These are phyloP conservation scores for Salix arbutifolia DNA, from an alignment of 345 rosid genomes.

Conservation along the genomic window DNA sequence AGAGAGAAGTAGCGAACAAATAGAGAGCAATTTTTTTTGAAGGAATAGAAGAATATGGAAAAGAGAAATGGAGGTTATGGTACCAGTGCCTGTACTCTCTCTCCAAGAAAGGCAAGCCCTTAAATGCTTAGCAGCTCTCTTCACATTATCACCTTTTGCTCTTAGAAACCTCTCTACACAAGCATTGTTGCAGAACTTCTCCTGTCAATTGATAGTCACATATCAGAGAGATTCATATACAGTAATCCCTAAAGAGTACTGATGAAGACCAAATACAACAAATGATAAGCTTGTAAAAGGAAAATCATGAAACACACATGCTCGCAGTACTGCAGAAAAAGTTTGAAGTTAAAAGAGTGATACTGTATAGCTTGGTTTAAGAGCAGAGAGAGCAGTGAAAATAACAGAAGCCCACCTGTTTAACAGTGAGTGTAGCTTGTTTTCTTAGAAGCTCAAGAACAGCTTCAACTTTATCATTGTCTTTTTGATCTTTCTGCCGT, in stretches of 20 bases:
- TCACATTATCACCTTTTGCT: constrained; percentile 71
- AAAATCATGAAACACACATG: not conserved
- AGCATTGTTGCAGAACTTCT: constrained; percentile 75
- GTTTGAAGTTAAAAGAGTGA: not conserved
- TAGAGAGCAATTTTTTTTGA: not conserved
- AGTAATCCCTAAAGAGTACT: not conserved
- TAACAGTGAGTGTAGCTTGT: constrained; percentile 70
- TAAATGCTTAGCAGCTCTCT: constrained; percentile 77
- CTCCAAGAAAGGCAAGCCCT: constrained; percentile 91
- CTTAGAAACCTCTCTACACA: constrained; percentile 78
- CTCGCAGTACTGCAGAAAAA: not conserved
- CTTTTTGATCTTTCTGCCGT: constrained; percentile 21
- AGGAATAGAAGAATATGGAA: not conserved
- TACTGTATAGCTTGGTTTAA: not conserved
- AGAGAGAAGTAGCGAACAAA: not conserved
- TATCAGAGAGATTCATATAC: not conserved
- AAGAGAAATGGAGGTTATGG: not conserved
- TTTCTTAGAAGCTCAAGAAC: constrained; percentile 61
- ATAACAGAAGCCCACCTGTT: constrained; percentile 48
- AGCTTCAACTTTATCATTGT: constrained; percentile 45
- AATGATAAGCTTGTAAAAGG: not conserved
- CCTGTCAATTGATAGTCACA: constrained; percentile 41
- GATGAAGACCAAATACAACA: not conserved
- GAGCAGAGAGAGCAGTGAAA: not conserved
- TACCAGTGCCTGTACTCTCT: constrained; percentile 66